These are phyloP conservation scores for Eimeria falciformis DNA, from an alignment of 169 alveolate genomes.

Conservation along the genomic window DNA sequence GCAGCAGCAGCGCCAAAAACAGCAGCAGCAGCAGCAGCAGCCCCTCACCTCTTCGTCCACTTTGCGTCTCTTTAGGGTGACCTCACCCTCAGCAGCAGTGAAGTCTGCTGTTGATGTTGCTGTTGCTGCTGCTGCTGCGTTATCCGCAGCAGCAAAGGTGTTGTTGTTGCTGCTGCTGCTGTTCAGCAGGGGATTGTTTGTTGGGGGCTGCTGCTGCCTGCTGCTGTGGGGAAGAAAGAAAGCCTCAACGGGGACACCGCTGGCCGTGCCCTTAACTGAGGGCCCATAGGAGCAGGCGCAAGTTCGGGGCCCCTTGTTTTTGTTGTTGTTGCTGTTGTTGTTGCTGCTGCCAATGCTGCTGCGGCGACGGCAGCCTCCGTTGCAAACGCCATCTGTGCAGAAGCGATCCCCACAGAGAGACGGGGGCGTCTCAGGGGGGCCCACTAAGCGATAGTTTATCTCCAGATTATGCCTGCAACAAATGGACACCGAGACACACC, in stretches of 20 bases:
- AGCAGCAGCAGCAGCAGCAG: neutral
- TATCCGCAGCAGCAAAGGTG: neutral
- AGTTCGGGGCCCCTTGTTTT: constrained; percentile 36
- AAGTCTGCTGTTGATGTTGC: neutral
- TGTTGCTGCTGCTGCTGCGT: constrained; percentile 23
- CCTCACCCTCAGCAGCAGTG: neutral
- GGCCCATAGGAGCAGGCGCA: constrained; percentile 49
- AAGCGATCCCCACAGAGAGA: constrained; percentile 9
- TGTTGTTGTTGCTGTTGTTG: constrained; percentile 46
- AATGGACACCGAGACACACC: neutral
- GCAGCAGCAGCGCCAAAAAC: constrained; percentile 38
- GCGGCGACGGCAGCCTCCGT: constrained; percentile 10
- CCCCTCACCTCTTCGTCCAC: neutral
- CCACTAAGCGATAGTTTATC: constrained; percentile 28
- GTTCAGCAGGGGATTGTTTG: neutral
- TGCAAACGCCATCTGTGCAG: constrained; percentile 33
- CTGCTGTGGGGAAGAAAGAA: constrained; percentile 49
- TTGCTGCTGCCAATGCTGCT: constrained; percentile 37
- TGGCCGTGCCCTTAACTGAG: constrained; percentile 45
- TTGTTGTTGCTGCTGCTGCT: constrained; percentile 11
- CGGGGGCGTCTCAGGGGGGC: constrained; percentile 51
- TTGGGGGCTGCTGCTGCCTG: constrained; percentile 29
- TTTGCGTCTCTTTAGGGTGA: neutral
- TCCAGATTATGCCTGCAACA: constrained; percentile 26
- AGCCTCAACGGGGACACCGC: constrained; percentile 45